Conservation (phyloP, 805 yeast genomes). For the Brettanomyces anomalus region DNA sequence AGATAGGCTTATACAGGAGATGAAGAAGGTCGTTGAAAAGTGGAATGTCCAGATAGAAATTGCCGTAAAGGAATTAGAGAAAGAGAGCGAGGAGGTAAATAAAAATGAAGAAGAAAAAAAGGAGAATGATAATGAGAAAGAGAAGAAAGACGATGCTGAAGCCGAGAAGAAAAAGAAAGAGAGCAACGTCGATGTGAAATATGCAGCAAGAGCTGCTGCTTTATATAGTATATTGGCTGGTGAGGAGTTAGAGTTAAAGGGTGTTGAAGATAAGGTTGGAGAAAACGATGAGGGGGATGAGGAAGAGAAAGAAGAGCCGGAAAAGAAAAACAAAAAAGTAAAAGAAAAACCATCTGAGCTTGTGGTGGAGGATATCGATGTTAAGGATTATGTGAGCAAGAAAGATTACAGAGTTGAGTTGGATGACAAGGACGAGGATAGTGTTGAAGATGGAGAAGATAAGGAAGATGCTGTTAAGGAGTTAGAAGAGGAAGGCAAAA, state of each 20-base stretch:
- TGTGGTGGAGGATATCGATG: constrained; percentile 11
- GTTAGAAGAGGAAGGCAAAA: no score
- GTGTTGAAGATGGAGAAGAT: no score
- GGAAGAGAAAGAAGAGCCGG: constrained; percentile 1
- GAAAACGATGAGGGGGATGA: neutral
- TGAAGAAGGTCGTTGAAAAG: constrained; percentile 34
- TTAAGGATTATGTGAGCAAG: constrained; percentile 5
- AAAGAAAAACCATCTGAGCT: constrained; percentile 8
- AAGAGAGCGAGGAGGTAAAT: constrained; percentile 11
- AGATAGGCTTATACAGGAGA: constrained; percentile 42
- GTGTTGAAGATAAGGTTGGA: constrained; percentile 1
- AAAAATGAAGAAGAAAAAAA: constrained; percentile 3
- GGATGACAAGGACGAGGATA: no score
- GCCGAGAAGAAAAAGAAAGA: neutral
- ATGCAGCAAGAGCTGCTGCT: constrained; percentile 9
- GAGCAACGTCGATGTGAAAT: constrained; percentile 4
- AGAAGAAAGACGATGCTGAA: constrained; percentile 2
- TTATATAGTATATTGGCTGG: constrained; percentile 5
- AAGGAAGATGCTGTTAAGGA: no score
- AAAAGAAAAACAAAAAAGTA: neutral
- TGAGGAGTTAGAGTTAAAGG: neutral
- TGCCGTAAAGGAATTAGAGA: constrained; percentile 31
- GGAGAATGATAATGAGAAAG: constrained; percentile 8
- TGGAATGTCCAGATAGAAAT: constrained; percentile 49
- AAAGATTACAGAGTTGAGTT: neutral